Conservation (phyloP, 306 rosid genomes). For the Malus asiatica region DNA sequence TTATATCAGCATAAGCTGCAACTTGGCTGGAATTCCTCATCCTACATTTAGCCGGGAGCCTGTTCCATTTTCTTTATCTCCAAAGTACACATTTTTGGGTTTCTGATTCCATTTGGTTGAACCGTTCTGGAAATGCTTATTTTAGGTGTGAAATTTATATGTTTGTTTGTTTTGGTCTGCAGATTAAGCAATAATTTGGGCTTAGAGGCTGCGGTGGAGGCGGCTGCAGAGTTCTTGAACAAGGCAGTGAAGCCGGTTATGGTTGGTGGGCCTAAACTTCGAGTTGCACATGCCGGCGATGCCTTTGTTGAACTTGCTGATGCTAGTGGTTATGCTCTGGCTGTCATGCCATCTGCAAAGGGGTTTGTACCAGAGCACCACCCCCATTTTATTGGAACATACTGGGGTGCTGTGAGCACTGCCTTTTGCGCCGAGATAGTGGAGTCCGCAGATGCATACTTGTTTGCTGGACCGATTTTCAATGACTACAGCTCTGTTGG, state of each 20-base stretch:
- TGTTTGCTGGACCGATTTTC: conserved; percentile 57
- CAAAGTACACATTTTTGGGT: conserved; percentile 30
- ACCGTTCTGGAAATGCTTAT: background rate
- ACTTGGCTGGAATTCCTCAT: conserved; percentile 67
- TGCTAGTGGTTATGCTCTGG: conserved; percentile 57
- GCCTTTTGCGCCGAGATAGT: conserved; percentile 59
- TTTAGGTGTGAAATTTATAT: background rate
- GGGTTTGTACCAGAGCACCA: conserved; percentile 75
- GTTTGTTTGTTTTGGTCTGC: background rate
- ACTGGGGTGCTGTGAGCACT: conserved; percentile 71
- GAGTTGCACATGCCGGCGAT: conserved; percentile 47
- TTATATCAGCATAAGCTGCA: conserved; percentile 76
- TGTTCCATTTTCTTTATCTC: conserved; percentile 56
- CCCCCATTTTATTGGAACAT: conserved; percentile 80
- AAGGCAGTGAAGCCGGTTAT: conserved; percentile 83
- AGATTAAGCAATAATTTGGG: conserved; percentile 61
- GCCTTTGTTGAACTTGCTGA: conserved; percentile 79
- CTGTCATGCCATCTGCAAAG: conserved; percentile 87
- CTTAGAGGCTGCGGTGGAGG: conserved; percentile 81
- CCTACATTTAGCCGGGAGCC: conserved; percentile 73
- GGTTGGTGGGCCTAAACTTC: conserved; percentile 75
- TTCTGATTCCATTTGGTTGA: background rate
- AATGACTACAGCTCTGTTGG: conserved; percentile 54
- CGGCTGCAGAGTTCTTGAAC: conserved; percentile 62
- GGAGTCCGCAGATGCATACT: conserved; percentile 59